Evolutionary conservation across 129 eudicot species (phyloP), one percentile per base, ranked within the genome.

Genomic region (Pulicaria dysenterica): DNA sequence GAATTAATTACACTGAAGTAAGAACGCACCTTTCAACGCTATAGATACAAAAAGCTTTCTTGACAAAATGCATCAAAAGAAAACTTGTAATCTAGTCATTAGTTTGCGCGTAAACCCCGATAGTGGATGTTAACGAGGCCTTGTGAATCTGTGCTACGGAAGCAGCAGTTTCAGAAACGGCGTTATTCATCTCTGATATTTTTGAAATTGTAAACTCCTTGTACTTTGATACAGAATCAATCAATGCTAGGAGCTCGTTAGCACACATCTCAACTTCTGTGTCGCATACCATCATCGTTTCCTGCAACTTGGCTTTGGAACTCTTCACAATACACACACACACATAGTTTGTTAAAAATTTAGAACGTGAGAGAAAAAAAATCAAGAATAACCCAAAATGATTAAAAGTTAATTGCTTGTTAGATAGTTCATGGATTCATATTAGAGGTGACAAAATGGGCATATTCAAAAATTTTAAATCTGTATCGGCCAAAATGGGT

Each of bases 161-260:
- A 45, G 72, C 81, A 17, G 86, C 83, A 17, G 92, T 85, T 74
- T 85, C 85, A 34, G 76, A 48, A 40, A 87, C 83, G 7, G 67
- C 80, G 5, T 76, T 59, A 70, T 79, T 84, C 96, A 85, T 85
- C 50, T 79, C 81, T 4, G 83, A 67, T 46, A 87, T 54, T 74
- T 77, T 86, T 56, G 79, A 79, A 15, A 75, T 74, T 74, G 79
- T 58, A 44, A 74, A 63, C 79, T 89, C 98, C 53, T 89, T 89
- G 76, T 77, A 80, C 72, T 83, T 80, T 17, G 96, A 83, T 43
- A 92, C 89, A 2, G 91, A 86, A 75, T 92, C 95, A 8, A 92
- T 75, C 84, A 83, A 57, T 8, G 73, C 83, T 55, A 87, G 83
- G n/a, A 92, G 82, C 78, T 92, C 91, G 34, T 49, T 73, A 45